These are phyloP conservation scores for Apiotrichum akiyoshidainum DNA, from an alignment of 1,284 basidiomycete genomes.

Conservation along the genomic window DNA sequence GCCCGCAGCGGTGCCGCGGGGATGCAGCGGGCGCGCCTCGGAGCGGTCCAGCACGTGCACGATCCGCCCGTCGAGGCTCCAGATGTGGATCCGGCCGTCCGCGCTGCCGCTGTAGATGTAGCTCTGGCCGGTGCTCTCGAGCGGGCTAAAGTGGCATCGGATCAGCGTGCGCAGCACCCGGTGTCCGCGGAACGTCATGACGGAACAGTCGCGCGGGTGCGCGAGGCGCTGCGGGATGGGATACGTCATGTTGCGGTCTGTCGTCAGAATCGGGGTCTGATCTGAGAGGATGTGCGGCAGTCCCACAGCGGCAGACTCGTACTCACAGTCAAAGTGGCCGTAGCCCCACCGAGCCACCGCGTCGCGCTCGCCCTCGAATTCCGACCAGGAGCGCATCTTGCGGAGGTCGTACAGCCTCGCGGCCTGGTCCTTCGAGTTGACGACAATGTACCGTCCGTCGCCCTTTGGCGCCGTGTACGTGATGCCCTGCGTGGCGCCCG, in stretches of 20 bases:
- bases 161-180: slow-evolving; percentile 89
- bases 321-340: slow-evolving; percentile 68
- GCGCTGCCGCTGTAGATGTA: slow-evolving; percentile 83
- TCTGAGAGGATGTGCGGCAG: too few relatives aligned
- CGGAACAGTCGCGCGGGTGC: slow-evolving; percentile 83
- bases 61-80: slow-evolving; percentile 80
- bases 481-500: slow-evolving; percentile 93
- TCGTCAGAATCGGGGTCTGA: not conserved
- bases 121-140: slow-evolving; percentile 81
- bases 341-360: slow-evolving; percentile 60
- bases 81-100: slow-evolving; percentile 64
- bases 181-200: slow-evolving; percentile 95
- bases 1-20: not conserved
- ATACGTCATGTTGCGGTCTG: slow-evolving; percentile 63
- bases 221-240: slow-evolving; percentile 44
- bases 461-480: slow-evolving; percentile 81
- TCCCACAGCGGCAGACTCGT: too few relatives aligned
- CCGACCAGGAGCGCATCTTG: slow-evolving; percentile 74
- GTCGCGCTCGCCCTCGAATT: slow-evolving; percentile 61
- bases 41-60: slow-evolving; percentile 69
- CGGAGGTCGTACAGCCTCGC: slow-evolving; percentile 91
- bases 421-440: slow-evolving; percentile 97
- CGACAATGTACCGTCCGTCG: slow-evolving; percentile 91
- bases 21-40: slow-evolving; percentile 32
- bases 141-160: slow-evolving; percentile 90